Evolutionary conservation across 768 basidiomycete genomes (phyloP), one percentile per base, ranked within the genome.

Genomic region (Termitomyces sp.): DNA sequence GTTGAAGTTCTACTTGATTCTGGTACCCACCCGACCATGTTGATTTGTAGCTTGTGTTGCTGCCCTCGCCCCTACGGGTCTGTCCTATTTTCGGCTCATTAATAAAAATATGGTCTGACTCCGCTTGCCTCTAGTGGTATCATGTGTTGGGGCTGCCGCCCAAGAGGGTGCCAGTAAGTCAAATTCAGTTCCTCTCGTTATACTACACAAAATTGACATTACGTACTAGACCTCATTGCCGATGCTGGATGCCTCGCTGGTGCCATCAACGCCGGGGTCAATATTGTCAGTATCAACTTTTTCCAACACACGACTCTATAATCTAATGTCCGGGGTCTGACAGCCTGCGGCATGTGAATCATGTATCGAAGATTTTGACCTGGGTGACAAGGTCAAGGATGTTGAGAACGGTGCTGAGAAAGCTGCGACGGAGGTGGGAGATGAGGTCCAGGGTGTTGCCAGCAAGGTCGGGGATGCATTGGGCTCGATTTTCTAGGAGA

Each of bases 211-310:
- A 7, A 2, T 28, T 28, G 28, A 28, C 28, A 4, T 22, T 8
- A n/a, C 15, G 15, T 39, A 11, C 18, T 33, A 66, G 65, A 63
- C 48, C 22, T 57, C 15, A 50, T 60, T 50, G 24, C 59, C 9
- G 62, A 66, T 46, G 65, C 62, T 18, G 55, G 38, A 18, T 66
- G 65, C 42, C 62, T 66, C 4, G 62, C 65, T 13, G 36, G 55
- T 15, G 65, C 65, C 13, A 40, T 57, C 11, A 63, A 63, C 35
- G 46, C 55, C 9, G 59, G 49, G 18, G 56, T 51, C 9, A 66
- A 66, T 50, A 2, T 59, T 18, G 65, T 66, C 32, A 18, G 53
- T 46, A 6, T 12, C 13, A 11, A n/a, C 12, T 15, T n/a, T n/a
- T 5, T 13, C 6, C 18, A 2, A 15, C 16, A 7, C 42, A 13